phyloP scores from a whole-genome alignment of 371 early-diverging fungal species.

The Apophysomyces ossiformis region DNA sequence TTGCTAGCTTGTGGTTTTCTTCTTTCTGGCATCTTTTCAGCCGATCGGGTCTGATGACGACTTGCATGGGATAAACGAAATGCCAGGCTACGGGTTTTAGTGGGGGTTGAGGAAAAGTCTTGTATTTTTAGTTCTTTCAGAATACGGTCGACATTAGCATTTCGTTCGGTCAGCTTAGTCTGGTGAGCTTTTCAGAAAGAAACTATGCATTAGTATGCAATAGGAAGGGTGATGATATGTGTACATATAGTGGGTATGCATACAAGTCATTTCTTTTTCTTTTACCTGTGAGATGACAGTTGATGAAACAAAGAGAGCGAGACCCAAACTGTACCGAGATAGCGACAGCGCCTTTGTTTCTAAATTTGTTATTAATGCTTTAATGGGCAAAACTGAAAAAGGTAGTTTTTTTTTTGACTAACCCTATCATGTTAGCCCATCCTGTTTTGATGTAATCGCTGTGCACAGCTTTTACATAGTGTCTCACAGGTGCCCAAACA shows the following conservation, averaged over 20 bases:
- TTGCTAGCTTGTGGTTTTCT: not conserved
- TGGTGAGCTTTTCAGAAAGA: slow-evolving; percentile 32
- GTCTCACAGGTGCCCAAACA: slow-evolving; percentile 59
- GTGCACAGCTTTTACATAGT: slow-evolving; percentile 51
- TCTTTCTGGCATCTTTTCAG: not conserved
- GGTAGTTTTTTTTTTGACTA: slow-evolving; percentile 8
- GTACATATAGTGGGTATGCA: too few relatives aligned
- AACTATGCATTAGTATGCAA: slow-evolving; percentile 7
- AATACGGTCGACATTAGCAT: slow-evolving; percentile 46
- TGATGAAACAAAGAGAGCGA: slow-evolving; percentile 69
- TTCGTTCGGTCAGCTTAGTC: slow-evolving; percentile 38
- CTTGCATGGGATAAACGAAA: not conserved
- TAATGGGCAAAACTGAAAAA: slow-evolving; percentile 4
- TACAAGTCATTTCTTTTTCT: not conserved
- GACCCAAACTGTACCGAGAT: slow-evolving; percentile 64
- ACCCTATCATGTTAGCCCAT: slow-evolving; percentile 47
- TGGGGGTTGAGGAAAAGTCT: slow-evolving; percentile 17
- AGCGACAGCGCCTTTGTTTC: slow-evolving; percentile 86
- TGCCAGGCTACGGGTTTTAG: not conserved
- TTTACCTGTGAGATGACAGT: slow-evolving; percentile 77
- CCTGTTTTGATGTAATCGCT: slow-evolving; percentile 42
- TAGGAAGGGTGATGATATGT: slow-evolving; percentile 1
- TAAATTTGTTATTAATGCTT: slow-evolving; percentile 23
- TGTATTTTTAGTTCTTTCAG: slow-evolving; percentile 39
- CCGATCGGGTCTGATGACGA: not conserved